phyloP scores from a whole-genome alignment of 192 early-diverging fungal genomes.

The Phlyctochytrium arcticum region DNA sequence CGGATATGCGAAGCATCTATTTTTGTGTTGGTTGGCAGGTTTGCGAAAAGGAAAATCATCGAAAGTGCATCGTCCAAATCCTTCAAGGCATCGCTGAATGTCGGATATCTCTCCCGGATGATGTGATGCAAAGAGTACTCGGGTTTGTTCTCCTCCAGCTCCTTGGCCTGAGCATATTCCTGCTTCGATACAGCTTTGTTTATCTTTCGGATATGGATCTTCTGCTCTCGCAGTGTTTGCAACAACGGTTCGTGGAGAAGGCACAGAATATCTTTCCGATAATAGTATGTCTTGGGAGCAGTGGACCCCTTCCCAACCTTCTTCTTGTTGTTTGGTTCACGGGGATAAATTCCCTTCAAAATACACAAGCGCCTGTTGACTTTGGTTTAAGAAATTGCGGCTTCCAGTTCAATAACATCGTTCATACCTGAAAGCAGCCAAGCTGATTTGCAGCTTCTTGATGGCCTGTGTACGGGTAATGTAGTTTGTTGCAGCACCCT shows the following conservation, averaged over 20 bases:
- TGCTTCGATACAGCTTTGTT: constrained; percentile 79
- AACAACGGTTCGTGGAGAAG: constrained; percentile 92
- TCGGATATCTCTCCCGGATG: constrained; percentile 93
- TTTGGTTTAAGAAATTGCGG: neutral
- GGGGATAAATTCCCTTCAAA: constrained; percentile 97
- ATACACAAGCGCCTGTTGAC: constrained; percentile 93
- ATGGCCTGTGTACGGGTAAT: constrained; percentile 85
- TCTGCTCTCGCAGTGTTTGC: constrained; percentile 88
- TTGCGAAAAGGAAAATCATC: constrained; percentile 91
- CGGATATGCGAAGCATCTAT: constrained; percentile 32
- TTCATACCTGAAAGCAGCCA: constrained; percentile 87
- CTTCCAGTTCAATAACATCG: neutral
- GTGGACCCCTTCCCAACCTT: constrained; percentile 89
- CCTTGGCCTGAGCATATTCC: constrained; percentile 72
- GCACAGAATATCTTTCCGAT: constrained; percentile 93
- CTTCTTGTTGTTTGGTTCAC: constrained; percentile 90
- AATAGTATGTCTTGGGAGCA: constrained; percentile 84
- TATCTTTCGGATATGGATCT: constrained; percentile 81
- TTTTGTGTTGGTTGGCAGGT: constrained; percentile 72
- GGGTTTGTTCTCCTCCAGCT: constrained; percentile 72
- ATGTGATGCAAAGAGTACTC: constrained; percentile 89
- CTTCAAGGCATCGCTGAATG: constrained; percentile 86
- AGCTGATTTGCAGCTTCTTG: constrained; percentile 89
- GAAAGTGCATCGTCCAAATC: constrained; percentile 98
- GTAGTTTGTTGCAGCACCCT: constrained; percentile 86